Evolutionary conservation across 495 filamentous ascomycete species (phyloP), one percentile per base, ranked within the genome.

Genomic region (Penicillium bovifimosum): DNA sequence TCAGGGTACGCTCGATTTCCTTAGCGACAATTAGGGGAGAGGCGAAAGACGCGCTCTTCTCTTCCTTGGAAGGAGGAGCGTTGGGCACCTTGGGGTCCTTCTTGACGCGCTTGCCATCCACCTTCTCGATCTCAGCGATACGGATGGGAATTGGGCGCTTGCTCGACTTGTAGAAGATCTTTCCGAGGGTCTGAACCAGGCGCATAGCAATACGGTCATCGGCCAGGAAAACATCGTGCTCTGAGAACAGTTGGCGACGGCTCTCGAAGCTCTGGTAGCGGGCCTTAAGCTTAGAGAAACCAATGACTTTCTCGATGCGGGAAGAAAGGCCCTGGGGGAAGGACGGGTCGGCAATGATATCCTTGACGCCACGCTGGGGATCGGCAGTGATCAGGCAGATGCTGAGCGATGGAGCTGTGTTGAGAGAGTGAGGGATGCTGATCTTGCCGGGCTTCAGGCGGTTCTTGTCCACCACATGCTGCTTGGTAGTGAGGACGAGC

Each of bases 111-210:
- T 89, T 88, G 24, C 83, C 86, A 32, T 86, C 82, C 16, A 78
- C 78, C 68, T 84, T 83, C 31, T 84, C 70, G 40, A 80, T 75
- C 47, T 80, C 76, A 54, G 79, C 75, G 51, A 95, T 80, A 42
- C 74, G 76, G n/a, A 97, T 80, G 5, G 95, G 90, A 40, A 97
- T 81, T 0, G 93, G 93, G 17, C 91, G 80, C 77, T 96, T 96
- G 62, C 76, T 78, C 7, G 79, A 83, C 66, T 86, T 81, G 80
- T 89, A 95, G 74, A 97, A 96, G 0, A 79, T 80, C 72, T 95
- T 96, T 38, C 92, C 93, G 0, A 97, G 80, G 2, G 82, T 72
- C 20, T 76, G 76, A 14, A 89, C 86, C n/a, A 96, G 76, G 52
- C 79, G 80, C 52, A 83, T 87, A 53, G 90, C 75, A 50, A 96